Percentiles rank a stretch among this genome's conserved stretches.
Conservation (phyloP, 2,329 filamentous ascomycete species). For the Curvularia sp. region DNA sequence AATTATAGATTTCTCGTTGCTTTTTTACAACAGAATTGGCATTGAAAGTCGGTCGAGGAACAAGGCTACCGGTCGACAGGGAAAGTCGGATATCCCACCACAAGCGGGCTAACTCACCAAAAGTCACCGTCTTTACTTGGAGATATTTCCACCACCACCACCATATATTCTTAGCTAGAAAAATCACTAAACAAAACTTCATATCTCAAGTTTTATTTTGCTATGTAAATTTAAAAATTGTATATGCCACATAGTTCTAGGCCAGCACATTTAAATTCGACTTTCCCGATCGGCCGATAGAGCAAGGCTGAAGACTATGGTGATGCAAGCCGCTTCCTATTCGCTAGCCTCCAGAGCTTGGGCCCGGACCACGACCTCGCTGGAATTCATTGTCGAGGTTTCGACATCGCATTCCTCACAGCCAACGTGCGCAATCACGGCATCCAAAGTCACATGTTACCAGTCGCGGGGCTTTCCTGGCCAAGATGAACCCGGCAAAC, state of each 20-base stretch:
- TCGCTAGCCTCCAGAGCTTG: slow-evolving; percentile 16
- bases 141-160: no score
- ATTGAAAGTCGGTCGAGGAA: background rate
- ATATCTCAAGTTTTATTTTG: no score
- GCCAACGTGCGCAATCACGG: slow-evolving; percentile 9
- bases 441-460: slow-evolving; percentile 9
- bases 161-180: no score
- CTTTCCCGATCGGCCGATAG: no score
- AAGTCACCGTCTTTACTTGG: no score
- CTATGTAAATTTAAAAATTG: no score
- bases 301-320: background rate
- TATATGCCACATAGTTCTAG: no score
- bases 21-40: background rate
- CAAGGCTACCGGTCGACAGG: background rate
- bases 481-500: slow-evolving; percentile 31
- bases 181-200: no score
- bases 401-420: background rate
- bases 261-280: no score
- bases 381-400: slow-evolving; percentile 5
- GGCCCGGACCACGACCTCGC: slow-evolving; percentile 8
- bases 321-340: slow-evolving; percentile 8
- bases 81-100: background rate
- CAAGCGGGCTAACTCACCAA: no score
- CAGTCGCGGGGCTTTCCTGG: slow-evolving; percentile 21
- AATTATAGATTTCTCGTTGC: background rate